A percentile compares a stretch with the other conserved stretches of the same genome.
Conservation (phyloP, 75 land plant genomes). For the Larix kaempferi region DNA sequence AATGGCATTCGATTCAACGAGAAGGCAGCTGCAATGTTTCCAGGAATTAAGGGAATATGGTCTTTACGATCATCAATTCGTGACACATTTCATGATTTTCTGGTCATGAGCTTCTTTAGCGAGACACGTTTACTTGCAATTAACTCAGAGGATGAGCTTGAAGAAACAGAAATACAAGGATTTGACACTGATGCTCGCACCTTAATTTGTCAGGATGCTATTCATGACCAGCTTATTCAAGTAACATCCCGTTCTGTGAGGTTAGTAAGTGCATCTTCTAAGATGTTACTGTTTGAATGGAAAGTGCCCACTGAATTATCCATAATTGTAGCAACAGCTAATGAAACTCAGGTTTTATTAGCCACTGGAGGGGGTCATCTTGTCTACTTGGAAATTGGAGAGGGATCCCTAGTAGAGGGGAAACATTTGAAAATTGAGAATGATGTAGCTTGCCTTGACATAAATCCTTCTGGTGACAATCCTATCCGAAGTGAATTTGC, state of each 20-base stretch:
- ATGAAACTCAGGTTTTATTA: slow-evolving; percentile 86
- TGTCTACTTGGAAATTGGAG: slow-evolving; percentile 83
- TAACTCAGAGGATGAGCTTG: slow-evolving; percentile 92
- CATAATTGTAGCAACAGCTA: slow-evolving; percentile 91
- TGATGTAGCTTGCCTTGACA: slow-evolving; percentile 94
- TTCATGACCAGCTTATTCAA: slow-evolving; percentile 86
- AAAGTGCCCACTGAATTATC: not conserved
- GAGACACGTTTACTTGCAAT: slow-evolving; percentile 95
- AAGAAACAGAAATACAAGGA: slow-evolving; percentile 89
- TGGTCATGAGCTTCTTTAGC: slow-evolving; percentile 93
- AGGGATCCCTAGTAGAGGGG: slow-evolving; percentile 57
- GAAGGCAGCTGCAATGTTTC: slow-evolving; percentile 96
- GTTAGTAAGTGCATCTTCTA: slow-evolving; percentile 67
- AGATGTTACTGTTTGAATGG: slow-evolving; percentile 43
- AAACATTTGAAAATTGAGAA: slow-evolving; percentile 82
- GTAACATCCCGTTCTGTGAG: slow-evolving; percentile 79
- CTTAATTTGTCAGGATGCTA: slow-evolving; percentile 83
- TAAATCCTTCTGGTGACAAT: slow-evolving; percentile 87
- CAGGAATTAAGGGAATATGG: slow-evolving; percentile 98
- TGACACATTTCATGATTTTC: slow-evolving; percentile 79
- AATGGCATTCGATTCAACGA: slow-evolving; percentile 98
- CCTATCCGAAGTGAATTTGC: slow-evolving; percentile 62
- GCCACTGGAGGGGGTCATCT: slow-evolving; percentile 94
- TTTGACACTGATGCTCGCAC: slow-evolving; percentile 78
- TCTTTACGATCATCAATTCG: slow-evolving; percentile 76